Evolutionary conservation across 345 rosid genomes (phyloP).

Genomic region (Mercurialis annua): DNA sequence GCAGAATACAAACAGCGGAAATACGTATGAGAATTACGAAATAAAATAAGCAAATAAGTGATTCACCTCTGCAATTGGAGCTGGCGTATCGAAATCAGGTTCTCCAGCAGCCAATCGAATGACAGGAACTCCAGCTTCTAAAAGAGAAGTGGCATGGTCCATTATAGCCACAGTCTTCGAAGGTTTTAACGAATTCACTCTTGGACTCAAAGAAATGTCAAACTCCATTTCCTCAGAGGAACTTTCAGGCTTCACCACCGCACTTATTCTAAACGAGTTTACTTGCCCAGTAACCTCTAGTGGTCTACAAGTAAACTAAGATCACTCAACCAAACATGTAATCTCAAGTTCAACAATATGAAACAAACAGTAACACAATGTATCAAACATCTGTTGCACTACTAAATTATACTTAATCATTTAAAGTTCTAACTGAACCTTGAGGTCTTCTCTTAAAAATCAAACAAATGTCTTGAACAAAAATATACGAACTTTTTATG

Average conservation of each 20-base stretch:
- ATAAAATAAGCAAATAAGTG: not conserved
- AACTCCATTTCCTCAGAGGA: constrained; percentile 38
- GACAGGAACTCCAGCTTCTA: constrained; percentile 80
- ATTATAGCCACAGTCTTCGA: constrained; percentile 92
- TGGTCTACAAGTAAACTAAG: constrained; percentile 25
- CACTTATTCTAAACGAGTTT: constrained; percentile 30
- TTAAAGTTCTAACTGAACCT: not conserved
- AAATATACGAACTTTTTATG: not conserved
- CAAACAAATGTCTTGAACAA: not conserved
- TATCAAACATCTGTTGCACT: not conserved
- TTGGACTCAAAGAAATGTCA: constrained; percentile 74
- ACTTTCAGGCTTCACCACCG: constrained; percentile 45
- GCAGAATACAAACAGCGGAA: not conserved
- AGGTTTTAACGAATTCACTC: constrained; percentile 77
- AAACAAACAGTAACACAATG: not conserved
- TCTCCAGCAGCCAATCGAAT: constrained; percentile 96
- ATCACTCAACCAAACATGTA: not conserved
- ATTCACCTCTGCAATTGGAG: constrained; percentile 63
- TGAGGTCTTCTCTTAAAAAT: not conserved
- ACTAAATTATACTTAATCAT: not conserved
- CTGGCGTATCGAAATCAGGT: constrained; percentile 94
- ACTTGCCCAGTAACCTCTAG: constrained; percentile 28
- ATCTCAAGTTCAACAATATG: not conserved
- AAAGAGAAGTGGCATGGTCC: constrained; percentile 91
- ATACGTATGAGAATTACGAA: not conserved